Evolutionary conservation across 164 flowering plant genomes (phyloP), one percentile per base, ranked within the genome.

Genomic region (Euptelea pleiosperma): DNA sequence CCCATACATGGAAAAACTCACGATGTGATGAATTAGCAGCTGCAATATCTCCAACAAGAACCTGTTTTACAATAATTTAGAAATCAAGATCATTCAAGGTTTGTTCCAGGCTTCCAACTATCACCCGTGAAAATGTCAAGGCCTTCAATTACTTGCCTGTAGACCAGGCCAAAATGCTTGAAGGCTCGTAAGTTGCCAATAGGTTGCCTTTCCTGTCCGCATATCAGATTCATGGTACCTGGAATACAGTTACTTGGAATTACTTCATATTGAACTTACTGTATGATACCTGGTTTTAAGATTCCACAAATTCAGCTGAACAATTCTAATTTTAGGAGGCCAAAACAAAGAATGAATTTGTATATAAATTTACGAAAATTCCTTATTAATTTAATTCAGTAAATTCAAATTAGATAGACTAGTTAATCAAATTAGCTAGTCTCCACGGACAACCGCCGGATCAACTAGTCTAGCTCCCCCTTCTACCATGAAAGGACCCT

Each of bases 101-200:
- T 40, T 19, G 22, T 57, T 59, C 15, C 8, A 25, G 44, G 35
- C 4, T 28, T 44, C 29, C 42, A 61, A 22, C 2, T 15, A 45
- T 49, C 29, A 42, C 8, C 10, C 6, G n/a, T 11, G 8, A 50
- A 58, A 51, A 31, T 39, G 11, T 39, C 3, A 55, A 59, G 18
- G 51, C 34, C n/a, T 48, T 55, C 52, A 61, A 48, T 30, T 47
- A 67, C 81, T 70, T 75, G 73, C 98, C 91, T 93, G 99, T 63
- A 93, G 66, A 57, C 99, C 99, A 48, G 99, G 99, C 99, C 99
- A 93, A 84, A 93, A 93, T 71, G 99, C 99, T 72, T 93, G 99
- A 69, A 93, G 97, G 77, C 99, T 93, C 24, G 99, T 93, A 57
- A 93, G 96, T 71, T 93, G 99, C 99, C 99, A 93, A 66, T 88